Conservation (phyloP, 768 basidiomycete genomes). For the Leucogyrophana mollusca region DNA sequence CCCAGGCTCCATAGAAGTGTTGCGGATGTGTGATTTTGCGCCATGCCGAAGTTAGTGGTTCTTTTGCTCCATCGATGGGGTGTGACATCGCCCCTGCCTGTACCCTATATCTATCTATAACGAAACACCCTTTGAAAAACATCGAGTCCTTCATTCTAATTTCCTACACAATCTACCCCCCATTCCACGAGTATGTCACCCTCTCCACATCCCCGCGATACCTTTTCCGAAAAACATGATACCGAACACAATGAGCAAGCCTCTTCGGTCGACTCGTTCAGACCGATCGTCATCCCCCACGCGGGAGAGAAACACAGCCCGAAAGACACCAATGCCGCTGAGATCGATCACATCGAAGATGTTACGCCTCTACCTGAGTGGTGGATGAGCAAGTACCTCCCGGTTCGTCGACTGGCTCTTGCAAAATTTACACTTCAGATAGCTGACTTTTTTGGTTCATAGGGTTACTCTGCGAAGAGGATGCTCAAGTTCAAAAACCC, state of each 20-base stretch:
- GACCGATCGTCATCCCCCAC: background rate
- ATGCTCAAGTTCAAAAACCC: constrained; percentile 4
- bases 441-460: too few species aligned
- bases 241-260: background rate
- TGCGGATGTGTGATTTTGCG: too few species aligned
- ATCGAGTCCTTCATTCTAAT: background rate
- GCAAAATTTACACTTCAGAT: background rate
- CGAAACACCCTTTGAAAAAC: too few species aligned
- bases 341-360: constrained; percentile 1
- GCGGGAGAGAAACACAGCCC: background rate
- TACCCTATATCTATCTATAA: too few species aligned
- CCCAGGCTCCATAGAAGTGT: too few species aligned
- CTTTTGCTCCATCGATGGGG: too few species aligned
- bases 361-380: constrained; percentile 1
- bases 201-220: background rate
- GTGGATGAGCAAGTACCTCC: constrained; percentile 7
- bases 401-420: background rate
- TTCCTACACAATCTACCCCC: background rate
- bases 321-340: background rate
- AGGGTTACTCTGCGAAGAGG: constrained; percentile 3
- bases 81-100: too few species aligned
- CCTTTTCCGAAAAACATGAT: background rate
- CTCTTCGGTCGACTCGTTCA: background rate
- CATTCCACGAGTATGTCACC: background rate
- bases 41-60: too few species aligned